Base-by-base conservation (phyloP, 176 grass and related monocot genomes). In the Eleusine indica region DNA sequence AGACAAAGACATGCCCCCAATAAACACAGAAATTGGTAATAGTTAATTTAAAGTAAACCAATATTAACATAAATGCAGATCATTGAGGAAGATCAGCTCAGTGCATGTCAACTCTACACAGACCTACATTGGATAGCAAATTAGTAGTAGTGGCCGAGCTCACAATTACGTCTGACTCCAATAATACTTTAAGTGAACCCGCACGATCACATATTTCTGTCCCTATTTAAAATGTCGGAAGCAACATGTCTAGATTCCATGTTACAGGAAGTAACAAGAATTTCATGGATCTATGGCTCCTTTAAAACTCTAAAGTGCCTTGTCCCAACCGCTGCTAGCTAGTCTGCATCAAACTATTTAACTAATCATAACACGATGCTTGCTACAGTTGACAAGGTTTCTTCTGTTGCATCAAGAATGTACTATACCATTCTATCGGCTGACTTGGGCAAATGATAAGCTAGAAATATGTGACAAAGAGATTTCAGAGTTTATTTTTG, bases 171-270 rank as follows among this genome's bases (percentile, higher is more conserved):
- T 77, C 22, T 58, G 56, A 76, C 53, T 19, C 18, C 6, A 18
- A 30, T 19, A 38, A 74, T 58, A 71, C 46, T 44, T n/a, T 44
- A 71, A 46, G 5, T 0, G 38, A 71, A 71, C 37, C 17, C 16
- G 67, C 79, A 82, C 38, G 39, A 71, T 71, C 79, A 58, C 18
- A 58, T 81, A 71, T 30, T 54, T 22, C 2, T 25, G 30, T 16
- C 21, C n/a, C 12, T 41, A 3, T 41, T 71, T 53, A 61, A 41
- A 32, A 4, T 70, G 7, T 43, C 14, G 28, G 22, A 60, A 71
- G 38, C 80, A 72, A 22, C 80, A 48, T 76, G 82, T 67, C 64
- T 84, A 43, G 63, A 68, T 76, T 76, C 47, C 62, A 30, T 69
- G 68, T 18, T 22, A 68, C 63, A 69, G 68, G 73, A 52, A 67